These are phyloP conservation scores for Atkinsonella texensis DNA, from an alignment of 2,329 filamentous ascomycete species.

Conservation along the genomic window DNA sequence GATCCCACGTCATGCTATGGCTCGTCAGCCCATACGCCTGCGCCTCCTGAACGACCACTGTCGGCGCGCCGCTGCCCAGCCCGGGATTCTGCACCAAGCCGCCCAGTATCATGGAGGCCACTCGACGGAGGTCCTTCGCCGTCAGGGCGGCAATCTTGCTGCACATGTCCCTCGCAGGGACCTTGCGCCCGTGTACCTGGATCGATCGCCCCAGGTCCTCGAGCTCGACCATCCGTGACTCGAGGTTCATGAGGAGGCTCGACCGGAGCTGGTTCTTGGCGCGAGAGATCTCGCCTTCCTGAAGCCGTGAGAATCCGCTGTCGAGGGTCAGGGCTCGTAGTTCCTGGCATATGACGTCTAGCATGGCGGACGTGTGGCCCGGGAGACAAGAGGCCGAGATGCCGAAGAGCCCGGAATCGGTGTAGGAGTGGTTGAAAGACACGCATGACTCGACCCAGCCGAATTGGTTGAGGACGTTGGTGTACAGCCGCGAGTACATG, in stretches of 20 bases:
- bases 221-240: constrained; percentile 92
- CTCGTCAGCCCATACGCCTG: constrained; percentile 58
- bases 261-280: constrained; percentile 95
- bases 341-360: constrained; percentile 91
- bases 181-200: constrained; percentile 88
- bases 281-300: constrained; percentile 67
- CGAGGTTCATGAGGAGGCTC: constrained; percentile 90
- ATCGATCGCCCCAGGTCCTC: constrained; percentile 92
- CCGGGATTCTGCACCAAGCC: constrained; percentile 67
- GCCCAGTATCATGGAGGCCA: constrained; percentile 66
- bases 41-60: constrained; percentile 88
- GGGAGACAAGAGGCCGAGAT: constrained; percentile 82
- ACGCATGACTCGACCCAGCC: constrained; percentile 95
- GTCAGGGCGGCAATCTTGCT: constrained; percentile 71
- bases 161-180: constrained; percentile 91
- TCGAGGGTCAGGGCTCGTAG: constrained; percentile 67
- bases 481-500: constrained; percentile 97
- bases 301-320: constrained; percentile 59
- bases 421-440: constrained; percentile 96
- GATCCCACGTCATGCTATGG: constrained; percentile 66
- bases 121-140: constrained; percentile 66
- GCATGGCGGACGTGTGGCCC: constrained; percentile 65
- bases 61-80: constrained; percentile 73
- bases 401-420: constrained; percentile 88
- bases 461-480: constrained; percentile 93